Percentiles rank a stretch among this genome's conserved stretches.
phyloP scores from a whole-genome alignment of 2,329 filamentous ascomycete species.

The Xylaria sp. region DNA sequence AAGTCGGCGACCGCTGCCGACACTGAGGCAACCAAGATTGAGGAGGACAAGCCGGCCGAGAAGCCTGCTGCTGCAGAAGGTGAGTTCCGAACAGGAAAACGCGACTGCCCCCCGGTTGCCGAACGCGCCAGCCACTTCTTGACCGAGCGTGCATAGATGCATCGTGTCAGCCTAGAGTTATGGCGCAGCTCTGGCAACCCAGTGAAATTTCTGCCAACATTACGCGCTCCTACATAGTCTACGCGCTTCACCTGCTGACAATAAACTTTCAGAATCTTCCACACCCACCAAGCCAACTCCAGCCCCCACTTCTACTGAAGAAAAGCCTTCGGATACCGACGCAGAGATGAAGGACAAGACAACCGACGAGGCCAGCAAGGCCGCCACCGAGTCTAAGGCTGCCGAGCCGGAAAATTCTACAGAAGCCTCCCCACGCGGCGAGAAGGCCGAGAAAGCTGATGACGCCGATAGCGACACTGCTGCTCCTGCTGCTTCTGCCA shows the following conservation, averaged over 20 bases:
- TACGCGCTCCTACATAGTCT: not conserved
- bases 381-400: constrained; percentile 20
- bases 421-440: not conserved
- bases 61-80: constrained; percentile 24
- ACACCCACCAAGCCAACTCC: constrained; percentile 9
- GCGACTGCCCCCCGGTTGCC: constrained; percentile 6
- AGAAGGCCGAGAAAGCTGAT: constrained; percentile 23
- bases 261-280: constrained; percentile 27
- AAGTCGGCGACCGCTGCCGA: constrained; percentile 20
- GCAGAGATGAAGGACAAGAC: constrained; percentile 36
- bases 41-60: constrained; percentile 18
- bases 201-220: not conserved
- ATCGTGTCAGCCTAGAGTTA: constrained; percentile 3
- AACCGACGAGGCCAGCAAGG: constrained; percentile 28
- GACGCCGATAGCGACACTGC: constrained; percentile 13
- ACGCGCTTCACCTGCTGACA: constrained; percentile 20
- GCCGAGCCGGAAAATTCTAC: constrained; percentile 6
- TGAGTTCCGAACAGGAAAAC: constrained; percentile 17
- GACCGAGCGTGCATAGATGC: constrained; percentile 7
- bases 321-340: constrained; percentile 35
- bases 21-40: constrained; percentile 11
- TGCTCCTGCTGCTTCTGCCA: constrained; percentile 17
- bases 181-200: not conserved
- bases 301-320: constrained; percentile 30
- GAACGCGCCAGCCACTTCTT: constrained; percentile 7